Evolutionary conservation across 345 rosid genomes (phyloP).

Genomic region (Rhodamnia rubescens): DNA sequence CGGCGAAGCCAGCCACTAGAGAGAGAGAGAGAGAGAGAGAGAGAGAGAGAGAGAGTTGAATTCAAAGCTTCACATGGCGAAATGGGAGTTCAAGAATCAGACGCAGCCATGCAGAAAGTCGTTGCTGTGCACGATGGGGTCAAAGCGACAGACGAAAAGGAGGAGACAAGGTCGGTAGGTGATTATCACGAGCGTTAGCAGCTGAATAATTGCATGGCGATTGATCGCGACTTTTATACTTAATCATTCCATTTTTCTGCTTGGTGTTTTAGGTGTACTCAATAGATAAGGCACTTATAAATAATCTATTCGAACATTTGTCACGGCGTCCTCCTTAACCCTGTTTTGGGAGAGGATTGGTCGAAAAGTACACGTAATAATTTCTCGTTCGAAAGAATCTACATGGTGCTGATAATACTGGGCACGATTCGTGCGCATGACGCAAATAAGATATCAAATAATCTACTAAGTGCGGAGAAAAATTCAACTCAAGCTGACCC

Average conservation of each 20-base stretch:
- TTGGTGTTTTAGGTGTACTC: too few relatives aligned
- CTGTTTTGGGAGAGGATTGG: too few relatives aligned
- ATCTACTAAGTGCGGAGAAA: neutral
- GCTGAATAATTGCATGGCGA: neutral
- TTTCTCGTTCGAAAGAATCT: neutral
- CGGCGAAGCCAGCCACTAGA: neutral
- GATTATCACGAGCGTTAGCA: neutral
- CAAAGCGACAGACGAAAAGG: too few relatives aligned
- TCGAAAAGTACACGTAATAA: neutral
- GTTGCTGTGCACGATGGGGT: neutral
- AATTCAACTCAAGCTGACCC: neutral
- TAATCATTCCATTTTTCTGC: neutral
- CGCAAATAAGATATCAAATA: accelerated
- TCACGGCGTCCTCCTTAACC: too few relatives aligned
- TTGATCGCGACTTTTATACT: neutral
- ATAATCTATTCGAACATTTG: too few relatives aligned
- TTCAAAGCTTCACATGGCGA: neutral
- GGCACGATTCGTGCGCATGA: neutral
- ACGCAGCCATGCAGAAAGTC: neutral
- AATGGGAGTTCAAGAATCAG: neutral
- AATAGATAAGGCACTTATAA: too few relatives aligned
- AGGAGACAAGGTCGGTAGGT: too few relatives aligned
- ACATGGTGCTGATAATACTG: accelerated
- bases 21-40: neutral
- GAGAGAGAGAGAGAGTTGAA: neutral